Evolutionary conservation across 305 asterid species (phyloP).

Genomic region (Fraxinus sp.): DNA sequence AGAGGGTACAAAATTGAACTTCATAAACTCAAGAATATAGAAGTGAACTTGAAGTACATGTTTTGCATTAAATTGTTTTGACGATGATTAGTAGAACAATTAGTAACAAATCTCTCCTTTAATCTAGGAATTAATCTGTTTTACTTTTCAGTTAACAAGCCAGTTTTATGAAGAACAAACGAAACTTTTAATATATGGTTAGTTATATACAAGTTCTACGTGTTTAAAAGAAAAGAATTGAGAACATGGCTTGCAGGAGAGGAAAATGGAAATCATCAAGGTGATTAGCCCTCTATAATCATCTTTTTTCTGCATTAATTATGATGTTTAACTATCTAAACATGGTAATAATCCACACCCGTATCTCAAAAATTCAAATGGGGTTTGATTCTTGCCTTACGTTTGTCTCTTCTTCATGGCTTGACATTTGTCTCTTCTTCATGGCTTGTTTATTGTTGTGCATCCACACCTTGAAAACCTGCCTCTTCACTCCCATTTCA

Average conservation of each 20-base stretch:
- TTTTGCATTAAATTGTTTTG: neutral
- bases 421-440: conserved; percentile 44
- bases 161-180: neutral
- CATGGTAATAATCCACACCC: neutral
- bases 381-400: conserved; percentile 13
- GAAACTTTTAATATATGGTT: no score
- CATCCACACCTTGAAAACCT: conserved; percentile 82
- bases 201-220: neutral
- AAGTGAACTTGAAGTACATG: neutral
- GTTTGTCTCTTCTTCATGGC: no score
- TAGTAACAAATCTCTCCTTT: neutral
- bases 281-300: neutral
- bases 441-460: conserved; percentile 79
- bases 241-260: neutral
- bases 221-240: neutral
- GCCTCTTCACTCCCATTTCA: conserved; percentile 63
- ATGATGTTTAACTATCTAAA: conserved; percentile 16
- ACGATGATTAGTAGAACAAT: neutral
- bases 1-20: neutral
- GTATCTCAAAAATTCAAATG: neutral
- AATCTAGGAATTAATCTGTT: neutral
- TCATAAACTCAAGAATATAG: neutral
- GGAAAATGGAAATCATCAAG: neutral
- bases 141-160: neutral
- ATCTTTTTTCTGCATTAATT: conserved; percentile 14